Conservation (phyloP, 345 rosid species). For the Hibiscus tridactylites region DNA sequence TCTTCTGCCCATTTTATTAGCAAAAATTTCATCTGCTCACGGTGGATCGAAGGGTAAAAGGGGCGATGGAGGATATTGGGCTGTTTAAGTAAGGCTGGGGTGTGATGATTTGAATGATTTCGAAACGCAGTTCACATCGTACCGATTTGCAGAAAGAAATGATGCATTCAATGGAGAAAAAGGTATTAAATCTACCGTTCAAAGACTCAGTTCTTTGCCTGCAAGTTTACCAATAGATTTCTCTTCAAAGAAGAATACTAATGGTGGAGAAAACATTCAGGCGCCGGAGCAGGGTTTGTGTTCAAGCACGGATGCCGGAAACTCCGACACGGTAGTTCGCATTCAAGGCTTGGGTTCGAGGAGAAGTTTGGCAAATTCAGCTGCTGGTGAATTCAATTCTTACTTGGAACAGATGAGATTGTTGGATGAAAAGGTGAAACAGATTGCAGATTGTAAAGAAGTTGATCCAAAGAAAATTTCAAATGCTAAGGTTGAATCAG, state of each 20-base stretch:
- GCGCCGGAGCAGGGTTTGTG: constrained; percentile 4
- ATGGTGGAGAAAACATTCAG: constrained; percentile 10
- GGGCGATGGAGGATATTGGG: no score
- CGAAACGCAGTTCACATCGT: no score
- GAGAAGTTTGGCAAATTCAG: constrained; percentile 16
- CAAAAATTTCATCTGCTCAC: no score
- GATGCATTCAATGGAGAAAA: constrained; percentile 14
- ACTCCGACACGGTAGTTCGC: constrained; percentile 18
- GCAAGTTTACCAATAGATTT: constrained; percentile 17
- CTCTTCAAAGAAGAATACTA: constrained; percentile 11
- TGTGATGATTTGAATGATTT: constrained; percentile 38
- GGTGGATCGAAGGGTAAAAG: no score
- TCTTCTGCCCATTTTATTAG: no score
- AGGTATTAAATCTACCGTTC: constrained; percentile 8
- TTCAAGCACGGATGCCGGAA: neutral
- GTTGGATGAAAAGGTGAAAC: constrained; percentile 41
- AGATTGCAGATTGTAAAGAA: constrained; percentile 25
- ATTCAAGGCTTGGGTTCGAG: constrained; percentile 21
- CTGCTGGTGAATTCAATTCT: constrained; percentile 29
- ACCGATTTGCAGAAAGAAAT: constrained; percentile 15
- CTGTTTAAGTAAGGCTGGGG: no score
- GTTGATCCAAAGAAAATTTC: constrained; percentile 14
- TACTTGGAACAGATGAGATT: constrained; percentile 56
- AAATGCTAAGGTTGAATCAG: neutral
- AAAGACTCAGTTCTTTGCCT: constrained; percentile 37